Evolutionary conservation across 495 filamentous ascomycete species (phyloP), one percentile per base, ranked within the genome.

Genomic region (Clavariopsis aquatica): DNA sequence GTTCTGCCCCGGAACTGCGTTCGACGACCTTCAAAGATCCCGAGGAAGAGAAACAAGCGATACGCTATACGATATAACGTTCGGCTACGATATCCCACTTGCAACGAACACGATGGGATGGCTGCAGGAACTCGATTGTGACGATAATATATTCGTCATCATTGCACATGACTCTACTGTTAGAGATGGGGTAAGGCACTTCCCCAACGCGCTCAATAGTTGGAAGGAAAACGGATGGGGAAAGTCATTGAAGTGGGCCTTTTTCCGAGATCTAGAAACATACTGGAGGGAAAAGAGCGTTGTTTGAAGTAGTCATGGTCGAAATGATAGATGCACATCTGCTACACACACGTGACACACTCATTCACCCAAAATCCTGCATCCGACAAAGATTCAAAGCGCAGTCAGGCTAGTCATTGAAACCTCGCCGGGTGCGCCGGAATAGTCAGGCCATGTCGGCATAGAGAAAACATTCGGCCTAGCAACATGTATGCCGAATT

Each of bases 211-310:
- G 3, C 6, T 41, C 1, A 57, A 64, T 41, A 47, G 47, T 31
- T 64, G 60, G 60, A 64, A 57, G 28, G 34, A 46, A 22, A 55
- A 57, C n/a, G 56, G 43, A 27, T 59, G 56, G 56, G 31, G 31
- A 3, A 43, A 59, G 56, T 20, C 19, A 17, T 19, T 20, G 15
- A 59, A 20, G 56, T 59, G 56, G 56, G 20, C 24, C 13, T 59
- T 59, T 26, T 49, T 59, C 24, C 31, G 34, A 20, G 54, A 57
- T 45, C 12, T 57, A 10, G 47, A 51, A 17, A 9, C 47, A 2
- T 51, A 51, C 47, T 51, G 47, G 47, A 51, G 26, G 15, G 47
- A 51, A n/a, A 51, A 51, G 47, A 22, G 47, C 8, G 20, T 51
- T 23, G 47, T 23, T 17, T 51, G 26, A 51, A 17, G 19, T 34